These are phyloP conservation scores for Pyrenophora teres DNA, from an alignment of 2,329 filamentous ascomycete species.

Conservation along the genomic window DNA sequence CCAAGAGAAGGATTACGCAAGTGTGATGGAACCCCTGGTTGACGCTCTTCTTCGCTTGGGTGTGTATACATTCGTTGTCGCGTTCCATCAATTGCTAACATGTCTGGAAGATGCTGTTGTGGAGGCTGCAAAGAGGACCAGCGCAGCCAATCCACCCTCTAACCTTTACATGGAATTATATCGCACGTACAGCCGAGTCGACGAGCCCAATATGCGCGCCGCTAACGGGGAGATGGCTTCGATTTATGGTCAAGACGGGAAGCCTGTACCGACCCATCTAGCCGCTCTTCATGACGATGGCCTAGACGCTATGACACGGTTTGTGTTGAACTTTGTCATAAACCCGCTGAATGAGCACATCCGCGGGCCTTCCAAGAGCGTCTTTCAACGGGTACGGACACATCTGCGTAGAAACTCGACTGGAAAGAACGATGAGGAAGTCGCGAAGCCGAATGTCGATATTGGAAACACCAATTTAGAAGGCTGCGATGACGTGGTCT, in stretches of 20 bases:
- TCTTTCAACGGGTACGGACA: too few relatives aligned
- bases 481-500: too few relatives aligned
- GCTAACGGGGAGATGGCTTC: slow-evolving; percentile 8
- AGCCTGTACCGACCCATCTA: neutral
- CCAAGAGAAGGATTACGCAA: neutral
- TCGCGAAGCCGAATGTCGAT: too few relatives aligned
- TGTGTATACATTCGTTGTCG: neutral
- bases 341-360: too few relatives aligned
- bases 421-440: too few relatives aligned
- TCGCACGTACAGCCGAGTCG: neutral
- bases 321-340: neutral
- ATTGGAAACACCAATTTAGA: too few relatives aligned
- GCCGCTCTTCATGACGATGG: neutral
- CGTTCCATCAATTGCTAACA: neutral
- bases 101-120: neutral
- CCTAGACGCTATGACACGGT: neutral
- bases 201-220: neutral
- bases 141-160: neutral
- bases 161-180: neutral
- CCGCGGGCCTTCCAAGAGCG: too few relatives aligned
- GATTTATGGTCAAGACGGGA: neutral
- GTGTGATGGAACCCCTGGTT: neutral
- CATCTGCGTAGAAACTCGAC: too few relatives aligned
- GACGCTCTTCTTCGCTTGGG: neutral
- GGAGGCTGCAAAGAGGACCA: neutral